These are phyloP conservation scores for Vigna unguiculata DNA, from an alignment of 306 rosid genomes.

Conservation along the genomic window DNA sequence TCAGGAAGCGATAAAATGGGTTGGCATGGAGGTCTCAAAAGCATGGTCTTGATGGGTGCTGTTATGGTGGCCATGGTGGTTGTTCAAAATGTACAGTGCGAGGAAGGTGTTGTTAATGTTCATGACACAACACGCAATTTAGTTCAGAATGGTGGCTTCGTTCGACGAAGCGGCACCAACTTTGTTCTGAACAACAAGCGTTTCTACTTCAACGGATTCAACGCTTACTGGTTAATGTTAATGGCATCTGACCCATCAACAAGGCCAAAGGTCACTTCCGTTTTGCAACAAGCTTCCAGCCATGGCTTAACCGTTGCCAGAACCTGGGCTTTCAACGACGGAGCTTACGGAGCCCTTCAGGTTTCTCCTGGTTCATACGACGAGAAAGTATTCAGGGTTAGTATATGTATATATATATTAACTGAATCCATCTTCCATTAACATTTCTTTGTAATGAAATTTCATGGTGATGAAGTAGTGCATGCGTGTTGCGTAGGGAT, in stretches of 20 bases:
- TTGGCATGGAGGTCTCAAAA: background rate
- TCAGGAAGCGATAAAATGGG: constrained; percentile 32
- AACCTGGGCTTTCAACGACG: constrained; percentile 56
- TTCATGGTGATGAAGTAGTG: background rate
- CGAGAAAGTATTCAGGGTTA: constrained; percentile 36
- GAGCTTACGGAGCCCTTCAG: constrained; percentile 47
- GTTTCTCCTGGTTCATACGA: constrained; percentile 50
- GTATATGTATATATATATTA: background rate
- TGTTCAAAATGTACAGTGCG: constrained; percentile 19
- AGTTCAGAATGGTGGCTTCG: constrained; percentile 32
- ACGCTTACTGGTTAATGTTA: constrained; percentile 66
- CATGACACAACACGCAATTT: background rate
- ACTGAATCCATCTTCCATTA: background rate
- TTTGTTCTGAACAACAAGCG: constrained; percentile 47
- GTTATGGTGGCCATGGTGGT: constrained; percentile 25
- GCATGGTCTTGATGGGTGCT: background rate
- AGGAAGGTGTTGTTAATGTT: background rate
- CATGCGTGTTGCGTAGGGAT: constrained; percentile 34
- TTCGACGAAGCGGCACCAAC: constrained; percentile 49
- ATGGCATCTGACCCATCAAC: constrained; percentile 61
- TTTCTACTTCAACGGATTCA: constrained; percentile 62
- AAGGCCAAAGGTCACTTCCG: constrained; percentile 49
- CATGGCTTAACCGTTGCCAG: constrained; percentile 48
- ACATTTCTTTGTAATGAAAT: no score
- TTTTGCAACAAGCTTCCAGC: constrained; percentile 45